Base-by-base conservation (phyloP, 768 basidiomycete genomes). In the Suillus luteus region DNA sequence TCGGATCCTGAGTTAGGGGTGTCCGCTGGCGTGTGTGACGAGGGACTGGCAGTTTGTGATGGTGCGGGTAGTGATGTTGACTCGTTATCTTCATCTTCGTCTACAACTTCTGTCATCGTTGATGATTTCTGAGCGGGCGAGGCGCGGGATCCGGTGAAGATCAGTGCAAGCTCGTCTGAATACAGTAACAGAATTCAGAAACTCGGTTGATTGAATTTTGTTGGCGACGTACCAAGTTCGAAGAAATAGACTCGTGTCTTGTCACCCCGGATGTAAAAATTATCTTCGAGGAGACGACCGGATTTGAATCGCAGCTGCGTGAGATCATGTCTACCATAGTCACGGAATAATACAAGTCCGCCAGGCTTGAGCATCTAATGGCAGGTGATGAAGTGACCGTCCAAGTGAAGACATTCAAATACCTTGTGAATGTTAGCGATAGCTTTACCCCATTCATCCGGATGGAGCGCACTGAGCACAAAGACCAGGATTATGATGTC, bases 201-300 rank as follows among this genome's bases (percentile, higher is more conserved):
- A 22, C 8, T 15, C 14, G 43, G 5, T 1, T 27, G 3, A 17
- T 51, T 12, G 24, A 41, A 43, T 27, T 14, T 44, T 12, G 1
- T 15, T 14, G 2, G 7, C 49, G 1, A 67, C 79, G 37, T 68
- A 93, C 95, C 92, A 12, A 92, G 75, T 65, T 93, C 91, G 68
- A 99, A 99, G 75, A 99, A 99, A 76, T 98, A 99, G 0, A 99
- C 97, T 44, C 97, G 83, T 0, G 97, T 99, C 70, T 94, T 96
- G 78, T 99, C 97, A 0, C 97, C 97, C 43, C 97, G 86, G 59
- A 97, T 91, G 71, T 99, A 99, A 67, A 99, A 89, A 73, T 97
- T 96, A 55, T 96, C 94, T 49, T 94, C 92, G 12, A 99, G 84
- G 62, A 99, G 83, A 12, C 97, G 83, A 1, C 90, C 88, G 7